phyloP scores from a whole-genome alignment of 306 rosid genomes.

The Cucurbita argyrosperma region DNA sequence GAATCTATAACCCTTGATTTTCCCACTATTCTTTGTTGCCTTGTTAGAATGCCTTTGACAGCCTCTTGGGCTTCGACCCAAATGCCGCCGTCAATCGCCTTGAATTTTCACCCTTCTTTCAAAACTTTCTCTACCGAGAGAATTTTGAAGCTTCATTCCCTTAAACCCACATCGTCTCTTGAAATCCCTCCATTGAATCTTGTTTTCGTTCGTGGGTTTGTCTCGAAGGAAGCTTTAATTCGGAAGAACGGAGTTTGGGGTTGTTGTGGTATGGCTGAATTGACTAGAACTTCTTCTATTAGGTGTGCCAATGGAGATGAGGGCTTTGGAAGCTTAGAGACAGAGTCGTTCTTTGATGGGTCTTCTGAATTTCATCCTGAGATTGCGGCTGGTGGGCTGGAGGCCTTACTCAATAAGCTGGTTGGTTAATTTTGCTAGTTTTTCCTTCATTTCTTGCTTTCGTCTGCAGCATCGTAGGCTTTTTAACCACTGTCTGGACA shows the following conservation, averaged over 20 bases:
- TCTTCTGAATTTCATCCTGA: conserved; percentile 16
- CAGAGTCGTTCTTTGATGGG: conserved; percentile 35
- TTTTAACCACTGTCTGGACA: neutral
- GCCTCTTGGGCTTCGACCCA: neutral
- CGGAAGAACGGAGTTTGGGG: neutral
- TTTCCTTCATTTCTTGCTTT: neutral
- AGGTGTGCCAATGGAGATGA: conserved; percentile 26
- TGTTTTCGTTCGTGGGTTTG: conserved; percentile 10
- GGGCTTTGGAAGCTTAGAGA: conserved; percentile 28
- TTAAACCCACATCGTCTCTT: conserved; percentile 13
- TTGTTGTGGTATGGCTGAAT: conserved; percentile 18
- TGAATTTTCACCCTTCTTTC: neutral
- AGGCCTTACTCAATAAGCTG: conserved; percentile 46
- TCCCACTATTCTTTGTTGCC: neutral
- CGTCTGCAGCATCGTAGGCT: neutral
- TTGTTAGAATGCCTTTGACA: neutral
- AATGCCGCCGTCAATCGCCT: conserved; percentile 9
- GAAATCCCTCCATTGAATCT: conserved; percentile 21
- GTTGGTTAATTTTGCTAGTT: conserved; percentile 24
- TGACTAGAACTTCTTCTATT: conserved; percentile 14
- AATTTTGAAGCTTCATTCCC: conserved; percentile 8
- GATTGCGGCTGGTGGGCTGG: conserved; percentile 15
- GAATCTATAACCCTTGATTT: neutral
- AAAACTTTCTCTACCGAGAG: neutral
- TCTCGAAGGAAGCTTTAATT: conserved; percentile 7